Base-by-base conservation (phyloP, 495 filamentous ascomycete species). In the Parachaetomium inaequale region DNA sequence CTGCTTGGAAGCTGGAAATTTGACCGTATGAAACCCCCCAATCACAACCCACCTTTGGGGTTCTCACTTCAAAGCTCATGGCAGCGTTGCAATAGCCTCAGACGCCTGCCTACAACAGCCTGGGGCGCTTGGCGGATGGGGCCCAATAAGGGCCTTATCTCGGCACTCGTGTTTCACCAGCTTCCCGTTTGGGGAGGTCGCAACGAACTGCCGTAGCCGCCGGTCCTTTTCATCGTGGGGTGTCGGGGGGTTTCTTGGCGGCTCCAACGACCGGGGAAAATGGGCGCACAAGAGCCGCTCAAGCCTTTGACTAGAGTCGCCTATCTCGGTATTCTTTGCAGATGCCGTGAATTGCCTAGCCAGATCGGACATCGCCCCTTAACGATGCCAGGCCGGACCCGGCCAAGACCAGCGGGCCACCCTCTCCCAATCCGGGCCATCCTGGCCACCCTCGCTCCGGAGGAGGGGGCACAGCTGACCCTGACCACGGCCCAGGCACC, bases 161-260 rank as follows among this genome's bases (percentile, higher is more conserved):
- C 21, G 19, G 34, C 55, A 19, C 26, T 42, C 32, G n/a, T 25
- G 45, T 42, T 50, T 66, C 61, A 54, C 45, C 66, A 67, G 60
- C 62, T 71, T 46, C 68, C 68, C 47, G 56, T 63, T 63, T 58
- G 59, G 68, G 68, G 66, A 71, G 68, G 66, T 71, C 62, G 12
- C 61, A 63, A 31, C 43, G 11, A 40, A 53, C 45, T 64, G 63
- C 52, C 38, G 54, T 43, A 59, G 45, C 38, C 47, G 49, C 66
- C 28, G 62, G 60, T 42, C 53, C 29, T 7, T 25, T 28, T 47
- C n/a, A n/a, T 34, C 56, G 42, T 26, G 54, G 23, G 50, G 38
- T 38, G 21, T 12, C 36, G 23, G n/a, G 12, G 21, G 36, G 12
- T 32, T 8, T 15, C 60, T 58, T 63, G 60, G 55, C 64, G 23